These are phyloP conservation scores for Fonsecaea erecta DNA, from an alignment of 2,329 filamentous ascomycete species.

Conservation along the genomic window DNA sequence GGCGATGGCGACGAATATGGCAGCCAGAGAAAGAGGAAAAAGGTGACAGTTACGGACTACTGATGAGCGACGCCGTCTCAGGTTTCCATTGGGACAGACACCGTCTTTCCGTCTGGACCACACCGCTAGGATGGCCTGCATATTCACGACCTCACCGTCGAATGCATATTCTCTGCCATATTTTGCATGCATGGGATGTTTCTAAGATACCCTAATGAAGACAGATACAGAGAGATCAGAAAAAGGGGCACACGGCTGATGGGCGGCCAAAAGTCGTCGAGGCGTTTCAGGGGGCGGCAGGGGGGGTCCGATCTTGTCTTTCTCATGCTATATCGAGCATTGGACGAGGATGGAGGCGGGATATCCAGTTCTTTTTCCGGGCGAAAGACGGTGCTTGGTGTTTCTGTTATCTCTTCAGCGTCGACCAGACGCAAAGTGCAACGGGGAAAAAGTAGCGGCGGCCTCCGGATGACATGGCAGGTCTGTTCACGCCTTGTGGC, in stretches of 20 bases:
- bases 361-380: neutral
- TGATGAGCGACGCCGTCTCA: slow-evolving; percentile 18
- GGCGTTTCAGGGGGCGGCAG: slow-evolving; percentile 4
- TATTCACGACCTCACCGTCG: neutral
- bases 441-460: neutral
- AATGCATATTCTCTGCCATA: slow-evolving; percentile 14
- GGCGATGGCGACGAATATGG: slow-evolving; percentile 44
- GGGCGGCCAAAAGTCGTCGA: slow-evolving; percentile 8
- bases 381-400: neutral
- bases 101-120: slow-evolving; percentile 23
- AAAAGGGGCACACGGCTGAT: slow-evolving; percentile 16
- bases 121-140: slow-evolving; percentile 21
- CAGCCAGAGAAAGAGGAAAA: slow-evolving; percentile 28
- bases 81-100: slow-evolving; percentile 24
- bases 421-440: neutral
- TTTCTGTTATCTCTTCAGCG: neutral
- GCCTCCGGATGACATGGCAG: neutral
- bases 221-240: slow-evolving; percentile 13
- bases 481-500: slow-evolving; percentile 22
- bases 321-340: neutral
- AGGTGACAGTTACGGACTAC: slow-evolving; percentile 18
- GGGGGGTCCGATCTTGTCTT: neutral
- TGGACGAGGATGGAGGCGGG: neutral
- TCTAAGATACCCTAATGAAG: slow-evolving; percentile 33
- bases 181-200: slow-evolving; percentile 9